phyloP scores from a whole-genome alignment of 257 asterid genomes.

The Solanum pimpinellifolium region DNA sequence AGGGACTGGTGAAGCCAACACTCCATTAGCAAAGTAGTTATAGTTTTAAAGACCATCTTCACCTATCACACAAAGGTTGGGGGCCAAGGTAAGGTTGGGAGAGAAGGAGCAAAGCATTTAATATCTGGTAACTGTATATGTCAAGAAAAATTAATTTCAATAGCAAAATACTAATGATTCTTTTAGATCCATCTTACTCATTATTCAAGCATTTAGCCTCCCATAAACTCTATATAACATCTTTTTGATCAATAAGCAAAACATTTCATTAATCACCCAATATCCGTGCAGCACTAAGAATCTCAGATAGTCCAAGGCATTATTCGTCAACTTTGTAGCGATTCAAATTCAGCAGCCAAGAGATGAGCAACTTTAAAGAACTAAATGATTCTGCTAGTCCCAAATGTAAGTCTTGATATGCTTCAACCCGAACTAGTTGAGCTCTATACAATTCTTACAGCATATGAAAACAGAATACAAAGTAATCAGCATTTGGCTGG shows the following conservation, averaged over 20 bases:
- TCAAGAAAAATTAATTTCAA: neutral
- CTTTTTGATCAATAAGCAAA: neutral
- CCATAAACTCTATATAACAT: neutral
- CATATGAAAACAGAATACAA: neutral
- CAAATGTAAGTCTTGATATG: neutral
- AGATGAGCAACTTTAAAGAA: neutral
- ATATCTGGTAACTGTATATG: neutral
- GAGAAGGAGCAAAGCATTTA: neutral
- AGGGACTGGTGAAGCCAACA: neutral
- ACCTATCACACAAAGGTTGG: neutral
- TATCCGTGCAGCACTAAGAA: neutral
- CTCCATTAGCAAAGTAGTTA: neutral
- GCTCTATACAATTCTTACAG: neutral
- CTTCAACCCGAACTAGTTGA: neutral
- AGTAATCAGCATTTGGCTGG: neutral
- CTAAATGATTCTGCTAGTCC: neutral
- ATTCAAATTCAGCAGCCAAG: neutral
- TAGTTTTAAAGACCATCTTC: neutral
- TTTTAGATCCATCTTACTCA: neutral
- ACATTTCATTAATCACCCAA: neutral
- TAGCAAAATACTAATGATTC: neutral
- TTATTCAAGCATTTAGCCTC: neutral
- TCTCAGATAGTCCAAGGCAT: neutral
- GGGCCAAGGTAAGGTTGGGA: neutral
- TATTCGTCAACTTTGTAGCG: neutral